Percentiles rank a stretch among this genome's conserved stretches.
Conservation (phyloP, 2,329 filamentous ascomycete species). For the Aureobasidium sp. region DNA sequence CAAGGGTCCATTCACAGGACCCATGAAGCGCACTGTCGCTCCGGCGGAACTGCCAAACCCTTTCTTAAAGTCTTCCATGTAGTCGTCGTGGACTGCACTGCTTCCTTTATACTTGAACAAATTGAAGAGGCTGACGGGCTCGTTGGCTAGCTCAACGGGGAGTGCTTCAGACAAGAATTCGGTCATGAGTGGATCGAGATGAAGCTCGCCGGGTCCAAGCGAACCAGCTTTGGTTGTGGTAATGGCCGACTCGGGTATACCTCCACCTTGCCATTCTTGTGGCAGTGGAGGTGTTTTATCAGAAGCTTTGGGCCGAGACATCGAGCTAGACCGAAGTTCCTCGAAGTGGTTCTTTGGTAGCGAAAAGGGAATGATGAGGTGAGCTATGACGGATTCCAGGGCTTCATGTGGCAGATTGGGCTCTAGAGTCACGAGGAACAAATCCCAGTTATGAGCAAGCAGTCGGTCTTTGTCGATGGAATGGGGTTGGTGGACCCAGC, state of each 20-base stretch:
- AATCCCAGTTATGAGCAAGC: neutral
- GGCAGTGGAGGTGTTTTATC: neutral
- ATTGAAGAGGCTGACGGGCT: neutral
- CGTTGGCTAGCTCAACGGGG: neutral
- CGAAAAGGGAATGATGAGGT: neutral
- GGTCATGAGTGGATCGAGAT: neutral
- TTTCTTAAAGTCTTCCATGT: neutral
- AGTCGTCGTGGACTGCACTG: neutral
- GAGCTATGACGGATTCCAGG: neutral
- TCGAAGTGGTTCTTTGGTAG: neutral
- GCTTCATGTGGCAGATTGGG: neutral
- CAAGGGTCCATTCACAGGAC: neutral
- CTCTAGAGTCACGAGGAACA: neutral
- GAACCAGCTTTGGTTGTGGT: neutral
- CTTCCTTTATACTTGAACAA: neutral
- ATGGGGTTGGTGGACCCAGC: neutral
- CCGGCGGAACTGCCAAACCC: neutral
- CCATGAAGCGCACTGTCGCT: neutral
- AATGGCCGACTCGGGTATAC: neutral
- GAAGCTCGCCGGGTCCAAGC: neutral
- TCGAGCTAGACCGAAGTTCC: neutral
- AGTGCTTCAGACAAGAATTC: neutral
- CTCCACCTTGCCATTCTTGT: neutral
- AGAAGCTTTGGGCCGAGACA: neutral
- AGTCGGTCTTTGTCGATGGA: neutral